These are phyloP conservation scores for Gelatoporia subvermispora DNA, from an alignment of 768 basidiomycete genomes.

Conservation along the genomic window DNA sequence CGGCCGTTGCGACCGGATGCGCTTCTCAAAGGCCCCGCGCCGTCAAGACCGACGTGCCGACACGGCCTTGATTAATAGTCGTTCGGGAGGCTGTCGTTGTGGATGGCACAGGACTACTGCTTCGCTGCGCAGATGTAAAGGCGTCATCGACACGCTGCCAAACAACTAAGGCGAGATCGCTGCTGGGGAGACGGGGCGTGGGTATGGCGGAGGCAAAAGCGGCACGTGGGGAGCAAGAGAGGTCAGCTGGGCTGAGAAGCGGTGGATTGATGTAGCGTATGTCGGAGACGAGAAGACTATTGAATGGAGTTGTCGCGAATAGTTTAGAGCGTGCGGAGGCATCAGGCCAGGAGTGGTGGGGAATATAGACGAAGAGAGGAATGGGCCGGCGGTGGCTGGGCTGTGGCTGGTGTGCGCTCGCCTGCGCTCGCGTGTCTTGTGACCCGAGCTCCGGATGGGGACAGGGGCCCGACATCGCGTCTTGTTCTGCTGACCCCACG, in stretches of 20 bases:
- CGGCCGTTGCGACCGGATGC: too few species aligned
- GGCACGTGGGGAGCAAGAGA: conserved; percentile 3
- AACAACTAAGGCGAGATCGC: conserved; percentile 2
- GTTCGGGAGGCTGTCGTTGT: too few species aligned
- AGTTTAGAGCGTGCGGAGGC: background rate
- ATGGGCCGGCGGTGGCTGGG: conserved; percentile 1
- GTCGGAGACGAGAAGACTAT: background rate
- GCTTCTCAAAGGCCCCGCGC: too few species aligned
- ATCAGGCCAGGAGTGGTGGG: background rate
- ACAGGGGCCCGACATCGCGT: conserved; percentile 16
- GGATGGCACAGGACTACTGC: too few species aligned
- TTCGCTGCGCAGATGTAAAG: too few species aligned
- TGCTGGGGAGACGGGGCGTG: conserved; percentile 8
- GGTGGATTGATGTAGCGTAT: background rate
- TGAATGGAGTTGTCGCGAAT: too few species aligned
- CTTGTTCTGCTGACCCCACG: conserved; percentile 9
- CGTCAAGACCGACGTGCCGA: too few species aligned
- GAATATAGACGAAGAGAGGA: conserved; percentile 1
- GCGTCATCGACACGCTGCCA: too few species aligned
- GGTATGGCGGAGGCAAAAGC: background rate
- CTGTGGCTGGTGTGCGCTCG: conserved; percentile 1
- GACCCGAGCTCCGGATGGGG: conserved; percentile 11
- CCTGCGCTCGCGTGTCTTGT: conserved; percentile 11
- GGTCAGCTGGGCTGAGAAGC: conserved; percentile 11
- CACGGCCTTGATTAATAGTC: too few species aligned